Base-by-base conservation (phyloP, 1,284 basidiomycete genomes). In the Apiotrichum gracile region DNA sequence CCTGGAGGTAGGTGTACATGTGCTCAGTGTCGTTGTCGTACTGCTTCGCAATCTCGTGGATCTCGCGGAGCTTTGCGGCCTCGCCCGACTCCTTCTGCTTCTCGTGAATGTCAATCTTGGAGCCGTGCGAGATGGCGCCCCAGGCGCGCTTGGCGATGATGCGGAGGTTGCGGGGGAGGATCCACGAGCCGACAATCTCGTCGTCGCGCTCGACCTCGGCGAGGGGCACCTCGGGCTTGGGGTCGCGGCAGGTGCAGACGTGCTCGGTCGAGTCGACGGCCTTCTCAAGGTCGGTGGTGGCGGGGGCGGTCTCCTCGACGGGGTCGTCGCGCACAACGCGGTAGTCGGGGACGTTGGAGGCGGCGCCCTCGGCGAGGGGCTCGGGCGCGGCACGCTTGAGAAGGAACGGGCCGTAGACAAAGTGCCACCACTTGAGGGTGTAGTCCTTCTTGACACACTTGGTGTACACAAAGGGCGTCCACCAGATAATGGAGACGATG, bases 1-100 rank as follows among this genome's bases (percentile, higher is more conserved):
- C 77, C 57, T 80, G 78, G 42, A 80, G 68, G 69, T 78, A 80
- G 21, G 77, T 77, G 72, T 70, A 80, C 29, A 75, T 57, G 62
- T 79, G 77, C 61, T 80, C 78, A 47, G 75, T 75, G 63, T 75
- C 75, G 65, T 79, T 79, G 54, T 68, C 68, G 68, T 78, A 79
- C 55, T 77, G 76, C 46, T 64, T 66, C 44, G 76, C 72, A 25
- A 65, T 63, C 22, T 66, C 61, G 65, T 78, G 75, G 56, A 79
- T 73, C 27, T 60, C 61, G n/a, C 58, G 55, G 54, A 78, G 69
- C 14, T 74, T 66, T 1, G 59, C 56, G 17, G 58, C 64, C 35
- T 76, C 31, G 31, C 58, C 61, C 21, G 31, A 31, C 31, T 31
- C 31, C 31, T 31, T 44, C 14, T 19, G 48, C 24, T 14, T 31